Base-by-base conservation (phyloP, 2,329 filamentous ascomycete species). In the Ascomycota sp. region DNA sequence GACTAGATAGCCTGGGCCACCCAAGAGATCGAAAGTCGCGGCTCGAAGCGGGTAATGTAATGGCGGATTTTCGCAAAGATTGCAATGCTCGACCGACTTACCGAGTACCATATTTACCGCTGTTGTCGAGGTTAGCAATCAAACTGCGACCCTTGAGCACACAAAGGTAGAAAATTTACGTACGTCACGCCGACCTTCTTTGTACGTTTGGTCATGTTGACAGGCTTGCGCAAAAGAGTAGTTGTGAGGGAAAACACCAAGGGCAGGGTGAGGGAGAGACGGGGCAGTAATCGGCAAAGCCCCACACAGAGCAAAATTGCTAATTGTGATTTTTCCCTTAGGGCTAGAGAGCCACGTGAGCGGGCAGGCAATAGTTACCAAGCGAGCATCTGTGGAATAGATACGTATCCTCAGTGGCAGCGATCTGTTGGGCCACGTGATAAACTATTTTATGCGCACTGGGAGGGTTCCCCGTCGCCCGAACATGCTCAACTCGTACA, bases 141-240 rank as follows among this genome's bases (percentile, higher is more conserved):
- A 2, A 7, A 11, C 6, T n/a, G n/a, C 5, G 9, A 33, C 36
- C 34, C 36, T 36, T 31, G 6, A 25, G 33, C 12, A 39, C 34
- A 25, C 13, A 21, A 27, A 44, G 16, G 7, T 16, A 27, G 10
- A 21, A 21, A 21, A 21, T 21, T 5, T 50, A 58, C 56, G 40
- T 53, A 58, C 56, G 86, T 93, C 62, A 93, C 84, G 62, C 82
- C 82, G 75, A 92, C 83, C 79, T 92, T 91, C 78, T 60, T 91
- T 48, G 82, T 91, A 69, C 82, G 76, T 74, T 89, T 86, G 61
- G 80, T 82, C 79, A 89, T 89, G 64, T 75, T 82, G 69, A 60
- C 62, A 56, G 57, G 42, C 47, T 40, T 54, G 50, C 53, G 50
- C 47, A 46, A 43, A 47, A 44, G 44, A 21, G 16, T 21, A 21